These are phyloP conservation scores for Ceriops decandra DNA, from an alignment of 345 rosid species.

Conservation along the genomic window DNA sequence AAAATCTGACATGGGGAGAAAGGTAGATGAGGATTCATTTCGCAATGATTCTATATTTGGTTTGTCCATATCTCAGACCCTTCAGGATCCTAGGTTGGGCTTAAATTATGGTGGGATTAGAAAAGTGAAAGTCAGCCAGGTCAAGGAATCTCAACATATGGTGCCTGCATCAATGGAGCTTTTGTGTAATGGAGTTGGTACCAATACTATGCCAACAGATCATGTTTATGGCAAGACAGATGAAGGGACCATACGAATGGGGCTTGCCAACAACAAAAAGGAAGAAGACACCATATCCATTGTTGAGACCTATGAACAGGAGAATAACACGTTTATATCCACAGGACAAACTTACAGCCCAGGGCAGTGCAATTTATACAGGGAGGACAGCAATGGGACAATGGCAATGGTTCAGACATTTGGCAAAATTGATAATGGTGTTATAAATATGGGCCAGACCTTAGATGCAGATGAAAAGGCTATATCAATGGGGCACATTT, in stretches of 20 bases:
- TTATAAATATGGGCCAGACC: slow-evolving; percentile 47
- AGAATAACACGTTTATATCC: slow-evolving; percentile 40
- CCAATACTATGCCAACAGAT: slow-evolving; percentile 7
- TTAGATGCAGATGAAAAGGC: slow-evolving; percentile 38
- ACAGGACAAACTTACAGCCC: slow-evolving; percentile 41
- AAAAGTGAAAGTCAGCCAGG: slow-evolving; percentile 54
- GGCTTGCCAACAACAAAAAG: slow-evolving; percentile 22
- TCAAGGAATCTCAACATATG: slow-evolving; percentile 39
- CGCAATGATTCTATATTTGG: slow-evolving; percentile 35
- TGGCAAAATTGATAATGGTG: slow-evolving; percentile 36
- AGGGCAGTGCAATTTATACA: slow-evolving; percentile 33
- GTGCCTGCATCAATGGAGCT: slow-evolving; percentile 30
- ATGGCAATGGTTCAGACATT: slow-evolving; percentile 37
- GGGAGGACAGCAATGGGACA: slow-evolving; percentile 32
- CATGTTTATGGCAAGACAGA: slow-evolving; percentile 15
- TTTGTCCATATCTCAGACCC: slow-evolving; percentile 37
- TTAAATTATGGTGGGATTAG: slow-evolving; percentile 45
- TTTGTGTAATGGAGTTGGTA: slow-evolving; percentile 27
- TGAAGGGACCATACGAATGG: slow-evolving; percentile 21
- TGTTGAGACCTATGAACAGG: slow-evolving; percentile 37
- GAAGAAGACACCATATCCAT: slow-evolving; percentile 25
- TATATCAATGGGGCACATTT: slow-evolving; percentile 44
- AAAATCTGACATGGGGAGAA: slow-evolving; percentile 32
- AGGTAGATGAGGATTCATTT: slow-evolving; percentile 31
- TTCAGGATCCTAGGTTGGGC: slow-evolving; percentile 40